Evolutionary conservation across 140 eudicot species (phyloP), one percentile per base, ranked within the genome.

Genomic region (Cichorium intybus): DNA sequence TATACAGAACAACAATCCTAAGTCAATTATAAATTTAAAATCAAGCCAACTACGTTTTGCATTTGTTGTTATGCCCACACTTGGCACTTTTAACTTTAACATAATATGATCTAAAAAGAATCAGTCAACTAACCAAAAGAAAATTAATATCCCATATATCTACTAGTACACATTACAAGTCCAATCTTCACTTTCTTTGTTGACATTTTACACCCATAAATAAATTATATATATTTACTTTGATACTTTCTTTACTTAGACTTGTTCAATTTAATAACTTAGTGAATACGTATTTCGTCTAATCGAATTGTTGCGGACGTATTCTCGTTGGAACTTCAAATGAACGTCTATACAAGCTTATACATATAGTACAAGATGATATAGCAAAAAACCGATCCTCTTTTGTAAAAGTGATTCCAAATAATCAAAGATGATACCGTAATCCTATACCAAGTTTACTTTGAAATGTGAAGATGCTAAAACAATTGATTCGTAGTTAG

Each of bases 401-500:
- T 5, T 31, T 41, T 14, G 17, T 41, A 41, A 41, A 41, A 41
- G 15, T 14, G n/a, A 0, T 21, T 53, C 6, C n/a, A 23, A 18
- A 10, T 2, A 22, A 23, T 23, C n/a, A 53, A 53, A 8, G 23
- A 51, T 21, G 6, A 21, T 8, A 22, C 6, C 15, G 2, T 0
- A 14, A 53, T 8, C 24, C n/a, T 52, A 24, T 1, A 52, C 11
- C 18, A 52, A 53, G 17, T 23, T 53, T 11, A 53, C 14, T 35
- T 61, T 39, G 22, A 14, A 55, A 55, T 55, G 60, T 55, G 21
- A 55, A 26, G 15, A 61, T 61, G 67, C 39, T 61, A 39, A 55
- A 55, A 68, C 35, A 51, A 53, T 23, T 15, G 53, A 54, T 54
- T 67, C 55, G 45, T 55, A 72, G 64, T 57, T 37, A 71, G 82